A percentile compares a stretch with the other conserved stretches of the same genome.
phyloP scores from a whole-genome alignment of 2,329 filamentous ascomycete species.

The Magnaporthales sp. region DNA sequence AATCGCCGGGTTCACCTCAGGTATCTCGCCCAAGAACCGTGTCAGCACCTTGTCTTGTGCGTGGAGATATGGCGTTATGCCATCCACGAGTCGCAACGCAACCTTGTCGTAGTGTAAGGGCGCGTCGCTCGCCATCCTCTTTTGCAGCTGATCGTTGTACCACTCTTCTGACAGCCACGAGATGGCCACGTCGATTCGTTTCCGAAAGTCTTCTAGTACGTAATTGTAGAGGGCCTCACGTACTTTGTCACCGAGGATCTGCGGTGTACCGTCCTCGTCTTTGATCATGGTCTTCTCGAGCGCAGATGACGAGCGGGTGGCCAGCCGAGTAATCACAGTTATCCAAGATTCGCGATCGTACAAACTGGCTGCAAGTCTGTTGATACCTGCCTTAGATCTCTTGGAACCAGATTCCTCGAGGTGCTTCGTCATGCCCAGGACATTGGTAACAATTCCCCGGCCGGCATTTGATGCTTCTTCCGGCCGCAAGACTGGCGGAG shows the following conservation, averaged over 20 bases:
- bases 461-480: constrained; percentile 67
- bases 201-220: constrained; percentile 85
- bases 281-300: constrained; percentile 55
- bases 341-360: constrained; percentile 88
- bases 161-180: constrained; percentile 96
- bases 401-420: constrained; percentile 58
- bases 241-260: constrained; percentile 49
- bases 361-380: constrained; percentile 72
- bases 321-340: constrained; percentile 75
- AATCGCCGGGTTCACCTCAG: constrained; percentile 63
- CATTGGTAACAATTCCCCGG: constrained; percentile 63
- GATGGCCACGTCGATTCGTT: constrained; percentile 81
- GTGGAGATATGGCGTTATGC: constrained; percentile 85
- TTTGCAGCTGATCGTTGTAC: constrained; percentile 70
- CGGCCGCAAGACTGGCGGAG: constrained; percentile 63
- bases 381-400: constrained; percentile 65
- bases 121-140: constrained; percentile 30
- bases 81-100: constrained; percentile 74
- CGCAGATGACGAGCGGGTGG: constrained; percentile 67
- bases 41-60: constrained; percentile 83
- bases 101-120: constrained; percentile 69
- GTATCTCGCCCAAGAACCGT: constrained; percentile 85
- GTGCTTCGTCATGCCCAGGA: constrained; percentile 69
- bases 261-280: constrained; percentile 22
- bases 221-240: constrained; percentile 77